A percentile compares a stretch with the other conserved stretches of the same genome.
phyloP scores from a whole-genome alignment of 768 basidiomycete species.

The Pulveroboletus frians region DNA sequence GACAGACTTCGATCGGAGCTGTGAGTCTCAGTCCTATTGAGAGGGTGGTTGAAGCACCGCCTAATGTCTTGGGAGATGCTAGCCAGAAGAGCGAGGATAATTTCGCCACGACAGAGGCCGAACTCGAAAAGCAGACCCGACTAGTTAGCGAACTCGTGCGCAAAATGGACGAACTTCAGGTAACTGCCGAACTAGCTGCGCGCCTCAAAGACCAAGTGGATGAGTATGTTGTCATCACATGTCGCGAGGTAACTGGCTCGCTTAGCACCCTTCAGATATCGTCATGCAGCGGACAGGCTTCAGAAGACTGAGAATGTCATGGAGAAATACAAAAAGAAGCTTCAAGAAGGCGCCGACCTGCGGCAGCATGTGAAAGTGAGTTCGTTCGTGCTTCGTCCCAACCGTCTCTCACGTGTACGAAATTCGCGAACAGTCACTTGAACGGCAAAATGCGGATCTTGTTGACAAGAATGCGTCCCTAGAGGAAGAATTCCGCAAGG shows the following conservation, averaged over 20 bases:
- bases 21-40: constrained; percentile 46
- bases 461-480: constrained; percentile 87
- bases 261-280: constrained; percentile 50
- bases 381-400: constrained; percentile 12
- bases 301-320: constrained; percentile 96
- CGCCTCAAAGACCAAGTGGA: constrained; percentile 91
- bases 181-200: constrained; percentile 68
- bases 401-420: background rate
- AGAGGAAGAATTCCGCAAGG: constrained; percentile 90
- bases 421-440: constrained; percentile 54
- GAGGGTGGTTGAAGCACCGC: constrained; percentile 3
- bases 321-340: constrained; percentile 98
- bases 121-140: constrained; percentile 73
- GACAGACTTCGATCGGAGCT: constrained; percentile 77
- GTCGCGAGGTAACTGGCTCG: background rate
- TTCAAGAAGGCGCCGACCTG: constrained; percentile 89
- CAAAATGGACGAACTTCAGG: constrained; percentile 78
- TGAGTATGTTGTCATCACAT: constrained; percentile 48
- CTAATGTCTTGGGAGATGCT: constrained; percentile 31
- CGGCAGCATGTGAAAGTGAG: constrained; percentile 78
- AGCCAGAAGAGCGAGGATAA: constrained; percentile 96
- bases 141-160: constrained; percentile 68
- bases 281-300: constrained; percentile 86
- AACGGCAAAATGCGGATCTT: constrained; percentile 88
- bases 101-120: constrained; percentile 73